phyloP scores from a whole-genome alignment of 192 early-diverging fungal genomes.

The Linnemannia zychae region DNA sequence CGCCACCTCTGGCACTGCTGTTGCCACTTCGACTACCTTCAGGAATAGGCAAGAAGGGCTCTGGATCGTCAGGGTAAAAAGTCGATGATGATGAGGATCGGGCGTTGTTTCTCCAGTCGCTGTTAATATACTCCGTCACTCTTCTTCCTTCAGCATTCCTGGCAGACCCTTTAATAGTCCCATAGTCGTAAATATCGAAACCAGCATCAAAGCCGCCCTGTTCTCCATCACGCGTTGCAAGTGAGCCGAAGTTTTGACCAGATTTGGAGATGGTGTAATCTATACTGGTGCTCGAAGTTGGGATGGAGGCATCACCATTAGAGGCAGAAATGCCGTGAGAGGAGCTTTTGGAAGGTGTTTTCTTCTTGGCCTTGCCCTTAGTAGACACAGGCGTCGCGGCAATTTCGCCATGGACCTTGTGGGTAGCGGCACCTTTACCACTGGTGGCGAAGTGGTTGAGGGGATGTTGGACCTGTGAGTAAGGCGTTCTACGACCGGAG shows the following conservation, averaged over 20 bases:
- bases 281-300: no score
- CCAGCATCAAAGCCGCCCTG: neutral
- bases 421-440: neutral
- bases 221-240: no score
- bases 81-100: neutral
- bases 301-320: no score
- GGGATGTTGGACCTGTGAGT: neutral
- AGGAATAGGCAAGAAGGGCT: neutral
- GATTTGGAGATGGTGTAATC: no score
- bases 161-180: neutral
- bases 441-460: neutral
- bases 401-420: neutral
- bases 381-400: no score
- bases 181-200: neutral
- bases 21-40: neutral
- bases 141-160: neutral
- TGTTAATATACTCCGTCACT: neutral
- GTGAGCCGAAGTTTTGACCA: no score
- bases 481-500: neutral
- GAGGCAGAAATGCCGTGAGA: no score
- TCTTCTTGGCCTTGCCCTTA: no score
- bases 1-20: neutral
- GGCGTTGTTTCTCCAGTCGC: neutral
- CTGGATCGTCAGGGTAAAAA: neutral
- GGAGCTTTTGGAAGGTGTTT: no score